These are phyloP conservation scores for Penicillium expansum DNA, from an alignment of 2,329 filamentous ascomycete species.

Conservation along the genomic window DNA sequence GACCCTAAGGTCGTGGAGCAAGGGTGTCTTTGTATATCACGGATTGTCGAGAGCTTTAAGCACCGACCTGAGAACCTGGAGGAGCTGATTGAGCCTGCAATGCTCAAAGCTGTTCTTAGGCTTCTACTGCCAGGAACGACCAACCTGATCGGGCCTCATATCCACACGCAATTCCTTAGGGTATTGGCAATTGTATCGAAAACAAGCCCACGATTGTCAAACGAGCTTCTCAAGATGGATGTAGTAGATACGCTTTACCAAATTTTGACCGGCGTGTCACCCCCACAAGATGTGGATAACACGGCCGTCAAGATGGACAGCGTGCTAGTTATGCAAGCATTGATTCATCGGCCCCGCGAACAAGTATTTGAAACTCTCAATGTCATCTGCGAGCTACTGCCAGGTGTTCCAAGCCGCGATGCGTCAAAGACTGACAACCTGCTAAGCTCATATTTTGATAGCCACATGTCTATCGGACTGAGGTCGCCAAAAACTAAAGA, in stretches of 20 bases:
- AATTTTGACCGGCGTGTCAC: constrained; percentile 92
- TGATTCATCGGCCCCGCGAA: constrained; percentile 92
- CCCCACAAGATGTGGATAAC: constrained; percentile 66
- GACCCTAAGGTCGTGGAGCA: constrained; percentile 97
- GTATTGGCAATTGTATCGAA: constrained; percentile 87
- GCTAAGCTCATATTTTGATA: constrained; percentile 45
- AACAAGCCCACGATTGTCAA: constrained; percentile 80
- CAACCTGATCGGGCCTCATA: constrained; percentile 88
- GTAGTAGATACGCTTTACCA: constrained; percentile 97
- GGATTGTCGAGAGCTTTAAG: constrained; percentile 96
- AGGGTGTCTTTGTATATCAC: constrained; percentile 88
- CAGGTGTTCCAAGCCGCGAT: constrained; percentile 63
- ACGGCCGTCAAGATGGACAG: constrained; percentile 73
- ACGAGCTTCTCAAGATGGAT: constrained; percentile 91
- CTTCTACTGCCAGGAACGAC: constrained; percentile 90
- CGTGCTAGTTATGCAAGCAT: constrained; percentile 96
- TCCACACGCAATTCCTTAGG: constrained; percentile 93
- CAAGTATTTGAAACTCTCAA: constrained; percentile 97
- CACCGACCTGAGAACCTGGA: constrained; percentile 84
- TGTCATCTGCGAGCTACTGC: constrained; percentile 91
- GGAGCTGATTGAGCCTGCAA: constrained; percentile 82
- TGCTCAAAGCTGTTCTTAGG: constrained; percentile 79
- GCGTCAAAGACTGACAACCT: constrained; percentile 53
- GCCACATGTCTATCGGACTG: constrained; percentile 40
- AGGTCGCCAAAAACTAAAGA: constrained; percentile 48